Evolutionary conservation across 225 moss, liverwort and hornwort genomes (phyloP).

Genomic region (Polytrichum commune): DNA sequence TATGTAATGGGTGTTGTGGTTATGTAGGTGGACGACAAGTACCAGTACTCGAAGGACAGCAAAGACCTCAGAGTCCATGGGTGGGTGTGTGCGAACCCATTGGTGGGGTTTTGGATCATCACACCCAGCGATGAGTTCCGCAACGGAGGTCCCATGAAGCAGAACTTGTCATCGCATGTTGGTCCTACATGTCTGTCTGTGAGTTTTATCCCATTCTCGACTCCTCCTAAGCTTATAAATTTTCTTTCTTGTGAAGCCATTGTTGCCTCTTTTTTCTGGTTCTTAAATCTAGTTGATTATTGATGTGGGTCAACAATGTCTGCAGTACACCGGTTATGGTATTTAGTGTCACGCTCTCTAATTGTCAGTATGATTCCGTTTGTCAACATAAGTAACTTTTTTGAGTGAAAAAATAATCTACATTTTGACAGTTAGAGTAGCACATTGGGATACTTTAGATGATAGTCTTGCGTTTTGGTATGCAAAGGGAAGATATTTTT

Average conservation of each 20-base stretch:
- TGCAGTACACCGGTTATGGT: too few relatives aligned
- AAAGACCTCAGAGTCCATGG: constrained; percentile 80
- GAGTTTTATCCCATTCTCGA: constrained; percentile 15
- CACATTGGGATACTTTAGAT: too few relatives aligned
- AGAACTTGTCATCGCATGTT: constrained; percentile 78
- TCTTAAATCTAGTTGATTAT: too few relatives aligned
- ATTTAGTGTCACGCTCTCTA: too few relatives aligned
- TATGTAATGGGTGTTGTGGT: not conserved
- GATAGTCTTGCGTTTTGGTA: too few relatives aligned
- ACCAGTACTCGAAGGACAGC: constrained; percentile 84
- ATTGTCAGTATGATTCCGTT: too few relatives aligned
- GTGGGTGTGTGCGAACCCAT: constrained; percentile 67
- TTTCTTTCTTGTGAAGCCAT: not conserved
- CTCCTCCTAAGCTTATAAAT: not conserved
- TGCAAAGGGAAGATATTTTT: too few relatives aligned
- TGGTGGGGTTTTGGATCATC: constrained; percentile 87
- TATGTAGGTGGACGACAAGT: constrained; percentile 80
- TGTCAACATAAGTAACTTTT: too few relatives aligned
- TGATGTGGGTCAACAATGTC: too few relatives aligned
- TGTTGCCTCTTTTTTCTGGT: too few relatives aligned
- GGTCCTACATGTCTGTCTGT: constrained; percentile 81
- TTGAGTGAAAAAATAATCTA: too few relatives aligned
- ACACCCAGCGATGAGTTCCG: constrained; percentile 78
- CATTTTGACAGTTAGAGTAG: too few relatives aligned
- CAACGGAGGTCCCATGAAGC: constrained; percentile 89